Evolutionary conservation across 2,329 filamentous ascomycete species (phyloP).

Genomic region (Fusarium sp.): DNA sequence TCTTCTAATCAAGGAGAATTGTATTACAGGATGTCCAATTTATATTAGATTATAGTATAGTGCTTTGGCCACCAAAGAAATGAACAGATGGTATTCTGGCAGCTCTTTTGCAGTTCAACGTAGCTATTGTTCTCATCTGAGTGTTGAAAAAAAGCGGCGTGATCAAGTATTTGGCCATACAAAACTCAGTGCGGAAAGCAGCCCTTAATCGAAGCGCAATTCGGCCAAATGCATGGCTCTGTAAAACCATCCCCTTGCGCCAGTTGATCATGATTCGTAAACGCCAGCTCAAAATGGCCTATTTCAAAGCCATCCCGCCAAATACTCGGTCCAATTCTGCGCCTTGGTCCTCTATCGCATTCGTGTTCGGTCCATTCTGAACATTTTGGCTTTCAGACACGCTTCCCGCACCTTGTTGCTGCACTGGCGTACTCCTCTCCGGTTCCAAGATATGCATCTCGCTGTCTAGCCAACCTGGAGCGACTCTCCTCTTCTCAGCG

Average conservation of each 20-base stretch:
- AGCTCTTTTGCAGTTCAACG: background rate
- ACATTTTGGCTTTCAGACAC: conserved; percentile 18
- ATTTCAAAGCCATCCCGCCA: conserved; percentile 58
- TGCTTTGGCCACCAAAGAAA: background rate
- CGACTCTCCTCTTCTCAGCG: conserved; percentile 81
- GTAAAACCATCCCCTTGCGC: conserved; percentile 3
- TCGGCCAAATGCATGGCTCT: background rate
- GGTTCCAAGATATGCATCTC: conserved; percentile 77
- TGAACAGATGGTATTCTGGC: background rate
- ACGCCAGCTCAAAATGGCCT: background rate
- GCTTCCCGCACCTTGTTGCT: conserved; percentile 43
- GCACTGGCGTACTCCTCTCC: conserved; percentile 58
- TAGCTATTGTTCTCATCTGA: no score
- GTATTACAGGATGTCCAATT: background rate
- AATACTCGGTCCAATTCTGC: conserved; percentile 69
- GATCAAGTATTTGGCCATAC: background rate
- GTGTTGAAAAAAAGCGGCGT: background rate
- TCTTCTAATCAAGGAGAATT: background rate
- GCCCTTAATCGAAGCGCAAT: background rate
- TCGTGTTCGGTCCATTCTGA: conserved; percentile 30
- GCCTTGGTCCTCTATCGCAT: conserved; percentile 60
- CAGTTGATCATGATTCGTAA: conserved; percentile 25
- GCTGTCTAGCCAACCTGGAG: conserved; percentile 84
- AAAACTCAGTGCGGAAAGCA: background rate
- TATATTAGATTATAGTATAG: background rate